Evolutionary conservation across 306 rosid species (phyloP), one percentile per base, ranked within the genome.

Genomic region (Cucurbita maxima): DNA sequence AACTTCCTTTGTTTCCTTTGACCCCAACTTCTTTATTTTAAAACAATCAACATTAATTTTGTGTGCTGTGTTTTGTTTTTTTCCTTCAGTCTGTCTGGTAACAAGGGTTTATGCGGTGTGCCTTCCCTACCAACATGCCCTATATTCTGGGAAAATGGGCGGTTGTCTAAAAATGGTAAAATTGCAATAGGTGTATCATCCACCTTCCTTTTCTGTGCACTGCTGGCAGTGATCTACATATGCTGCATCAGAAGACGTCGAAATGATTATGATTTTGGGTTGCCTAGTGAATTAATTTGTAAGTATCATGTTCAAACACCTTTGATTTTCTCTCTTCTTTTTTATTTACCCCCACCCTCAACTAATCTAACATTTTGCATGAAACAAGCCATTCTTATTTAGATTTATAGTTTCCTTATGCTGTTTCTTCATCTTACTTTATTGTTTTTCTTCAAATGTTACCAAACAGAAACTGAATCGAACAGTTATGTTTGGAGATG

Each of bases 41-140:
- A 30, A 30, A 30, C 34, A 30, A 30, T 30, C 34, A 30, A 30
- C 34, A 30, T 30, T 45, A 45, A 45, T 45, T 45, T 45, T 25
- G 19, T 45, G 38, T 44, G 73, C 38, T 20, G 38, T 43, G 53
- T 44, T 66, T 19, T 20, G 44, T n/a, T 44, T 34, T 30, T 64
- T 19, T 0, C 5, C 79, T 57, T 76, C 85, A 94, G 98, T 76
- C 95, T 94, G 71, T 90, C 85, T 52, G 81, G 85, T 30, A 91
- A 89, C 88, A 89, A 89, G 79, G 97, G 89, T 66, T 76, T 94
- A 81, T 94, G 98, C 16, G 98, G 97, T 63, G 92, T 83, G 34
- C 89, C 92, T 36, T 76, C 96, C 72, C 79, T 94, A 57, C 87
- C 98, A 16, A 51, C 81, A 41, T 94, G 98, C 63, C 87, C 97